Percentiles rank a stretch among this genome's conserved stretches.
phyloP scores from a whole-genome alignment of 441 rosid species.

The Metrosideros polymorpha region DNA sequence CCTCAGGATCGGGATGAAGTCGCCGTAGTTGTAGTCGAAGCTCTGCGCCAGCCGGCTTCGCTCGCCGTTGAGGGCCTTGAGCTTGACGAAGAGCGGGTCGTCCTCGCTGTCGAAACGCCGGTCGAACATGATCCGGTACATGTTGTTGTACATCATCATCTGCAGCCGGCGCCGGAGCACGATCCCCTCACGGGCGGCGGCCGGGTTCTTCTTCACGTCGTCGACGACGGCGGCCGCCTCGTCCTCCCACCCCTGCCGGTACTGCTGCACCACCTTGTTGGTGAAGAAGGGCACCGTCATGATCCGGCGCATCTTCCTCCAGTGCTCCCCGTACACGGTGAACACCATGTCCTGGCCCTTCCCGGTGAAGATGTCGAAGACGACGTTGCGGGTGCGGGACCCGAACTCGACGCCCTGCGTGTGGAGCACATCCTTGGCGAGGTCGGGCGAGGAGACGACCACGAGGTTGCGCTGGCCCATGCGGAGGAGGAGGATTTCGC shows the following conservation, averaged over 20 bases:
- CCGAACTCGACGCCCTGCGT: conserved; percentile 96
- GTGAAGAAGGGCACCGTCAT: conserved; percentile 99
- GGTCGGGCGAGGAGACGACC: conserved; percentile 77
- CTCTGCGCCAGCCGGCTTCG: conserved; percentile 89
- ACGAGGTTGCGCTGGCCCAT: conserved; percentile 96
- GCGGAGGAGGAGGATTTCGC: conserved; percentile 65
- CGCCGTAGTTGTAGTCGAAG: conserved; percentile 89
- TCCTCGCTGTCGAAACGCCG: conserved; percentile 70
- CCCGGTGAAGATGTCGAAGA: conserved; percentile 91
- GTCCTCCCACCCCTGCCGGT: conserved; percentile 68
- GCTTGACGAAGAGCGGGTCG: conserved; percentile 56
- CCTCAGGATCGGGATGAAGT: conserved; percentile 83
- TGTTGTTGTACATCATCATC: conserved; percentile 91
- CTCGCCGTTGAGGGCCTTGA: conserved; percentile 89
- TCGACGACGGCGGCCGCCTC: conserved; percentile 74
- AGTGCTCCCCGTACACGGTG: conserved; percentile 94
- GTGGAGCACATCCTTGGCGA: conserved; percentile 78
- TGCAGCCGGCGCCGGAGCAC: conserved; percentile 67
- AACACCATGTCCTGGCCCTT: conserved; percentile 98
- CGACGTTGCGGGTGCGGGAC: conserved; percentile 85
- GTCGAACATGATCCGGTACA: conserved; percentile 92
- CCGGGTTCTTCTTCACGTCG: conserved; percentile 70
- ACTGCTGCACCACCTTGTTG: conserved; percentile 85
- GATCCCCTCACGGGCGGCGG: conserved; percentile 53
- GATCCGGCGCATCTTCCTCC: conserved; percentile 95